A percentile compares a stretch with the other conserved stretches of the same genome.
Evolutionary conservation across 306 rosid species (phyloP).

Genomic region (Quercus mongolica): DNA sequence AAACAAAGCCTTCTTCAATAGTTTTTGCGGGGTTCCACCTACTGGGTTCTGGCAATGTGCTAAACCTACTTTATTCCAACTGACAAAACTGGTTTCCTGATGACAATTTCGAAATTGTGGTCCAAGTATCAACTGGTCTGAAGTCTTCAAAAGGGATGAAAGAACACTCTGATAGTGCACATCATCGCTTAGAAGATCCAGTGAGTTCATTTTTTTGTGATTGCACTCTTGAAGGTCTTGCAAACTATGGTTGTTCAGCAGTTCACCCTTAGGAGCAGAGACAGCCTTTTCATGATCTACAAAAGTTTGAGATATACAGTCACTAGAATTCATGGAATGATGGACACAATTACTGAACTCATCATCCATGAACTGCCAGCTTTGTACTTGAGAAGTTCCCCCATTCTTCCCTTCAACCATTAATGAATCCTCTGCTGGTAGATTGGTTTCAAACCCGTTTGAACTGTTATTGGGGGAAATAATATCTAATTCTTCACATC

Average conservation of each 20-base stretch:
- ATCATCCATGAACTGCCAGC: constrained; percentile 76
- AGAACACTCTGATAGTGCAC: constrained; percentile 61
- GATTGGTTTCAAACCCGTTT: constrained; percentile 39
- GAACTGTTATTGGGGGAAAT: constrained; percentile 57
- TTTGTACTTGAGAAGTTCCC: constrained; percentile 58
- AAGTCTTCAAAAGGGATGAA: constrained; percentile 46
- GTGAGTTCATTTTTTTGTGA: constrained; percentile 39
- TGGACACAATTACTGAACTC: constrained; percentile 58
- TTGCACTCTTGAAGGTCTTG: constrained; percentile 38
- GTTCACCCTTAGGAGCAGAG: constrained; percentile 29
- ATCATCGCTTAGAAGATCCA: constrained; percentile 41
- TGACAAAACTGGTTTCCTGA: constrained; percentile 51
- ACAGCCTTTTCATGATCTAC: constrained; percentile 40
- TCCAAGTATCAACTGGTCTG: constrained; percentile 48
- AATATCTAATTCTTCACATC: constrained; percentile 31
- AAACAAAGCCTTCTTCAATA: constrained; percentile 65
- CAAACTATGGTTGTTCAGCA: constrained; percentile 14
- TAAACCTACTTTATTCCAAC: constrained; percentile 47
- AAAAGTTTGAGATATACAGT: constrained; percentile 76
- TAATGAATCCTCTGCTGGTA: constrained; percentile 39
- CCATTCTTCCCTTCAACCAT: constrained; percentile 45
- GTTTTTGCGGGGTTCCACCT: constrained; percentile 42
- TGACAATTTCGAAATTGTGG: constrained; percentile 33
- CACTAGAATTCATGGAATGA: constrained; percentile 73
- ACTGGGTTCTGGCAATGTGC: constrained; percentile 34